Conservation (phyloP, 805 yeast species). For the Limtongozyma cylindracea region DNA sequence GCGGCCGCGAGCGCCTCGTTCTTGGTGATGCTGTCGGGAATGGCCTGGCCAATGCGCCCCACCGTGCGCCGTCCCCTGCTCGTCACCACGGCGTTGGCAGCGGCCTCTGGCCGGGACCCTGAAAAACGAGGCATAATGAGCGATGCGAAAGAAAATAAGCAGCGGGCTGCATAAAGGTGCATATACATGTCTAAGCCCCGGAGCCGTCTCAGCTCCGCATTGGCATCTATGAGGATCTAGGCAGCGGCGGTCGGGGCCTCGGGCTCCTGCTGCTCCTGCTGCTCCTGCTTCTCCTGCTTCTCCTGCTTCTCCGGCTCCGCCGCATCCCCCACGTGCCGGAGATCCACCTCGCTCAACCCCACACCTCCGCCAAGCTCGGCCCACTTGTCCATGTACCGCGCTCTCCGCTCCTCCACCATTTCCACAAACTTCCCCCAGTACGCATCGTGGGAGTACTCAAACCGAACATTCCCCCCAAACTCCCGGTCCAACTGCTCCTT, state of each 20-base stretch:
- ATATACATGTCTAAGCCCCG: too few species aligned
- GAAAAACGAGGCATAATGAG: too few species aligned
- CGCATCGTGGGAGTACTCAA: conserved; percentile 22
- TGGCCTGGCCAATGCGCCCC: conserved; percentile 54
- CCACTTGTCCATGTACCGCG: conserved; percentile 43
- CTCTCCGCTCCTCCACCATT: conserved; percentile 30
- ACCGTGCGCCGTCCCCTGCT: conserved; percentile 6
- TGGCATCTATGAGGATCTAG: too few species aligned
- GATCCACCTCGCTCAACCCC: conserved; percentile 67
- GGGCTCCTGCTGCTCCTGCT: too few species aligned
- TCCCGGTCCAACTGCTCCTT: conserved; percentile 21
- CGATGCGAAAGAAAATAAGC: too few species aligned
- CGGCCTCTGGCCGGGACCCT: conserved; percentile 1
- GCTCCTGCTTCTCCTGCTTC: too few species aligned
- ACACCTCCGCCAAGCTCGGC: conserved; percentile 41
- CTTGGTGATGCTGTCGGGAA: conserved; percentile 64
- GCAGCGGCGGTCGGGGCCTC: too few species aligned
- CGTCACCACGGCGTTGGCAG: conserved; percentile 1
- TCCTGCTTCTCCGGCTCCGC: conserved; percentile 1
- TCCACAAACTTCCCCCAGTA: conserved; percentile 26
- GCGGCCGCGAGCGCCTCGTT: conserved; percentile 74
- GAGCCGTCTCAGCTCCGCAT: too few species aligned
- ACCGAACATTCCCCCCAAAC: conserved; percentile 22
- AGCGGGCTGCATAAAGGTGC: too few species aligned
- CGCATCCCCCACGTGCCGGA: conserved; percentile 22